phyloP scores from a whole-genome alignment of 495 filamentous ascomycete genomes.

The Bryoglossum gracile region DNA sequence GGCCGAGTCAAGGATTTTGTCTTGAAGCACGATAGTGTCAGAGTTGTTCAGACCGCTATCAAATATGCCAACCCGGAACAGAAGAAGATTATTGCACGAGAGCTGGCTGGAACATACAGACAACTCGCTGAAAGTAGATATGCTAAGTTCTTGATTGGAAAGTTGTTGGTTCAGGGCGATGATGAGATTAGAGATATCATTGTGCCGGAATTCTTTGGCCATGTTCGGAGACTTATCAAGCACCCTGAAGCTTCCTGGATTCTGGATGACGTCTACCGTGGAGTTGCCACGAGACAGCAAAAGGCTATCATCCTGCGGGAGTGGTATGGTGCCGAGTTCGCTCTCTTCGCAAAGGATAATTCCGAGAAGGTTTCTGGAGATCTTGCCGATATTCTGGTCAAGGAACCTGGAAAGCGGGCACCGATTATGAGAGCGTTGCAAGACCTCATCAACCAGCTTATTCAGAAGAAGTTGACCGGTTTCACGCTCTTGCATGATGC shows the following conservation, averaged over 20 bases:
- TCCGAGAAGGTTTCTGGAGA: slow-evolving; percentile 38
- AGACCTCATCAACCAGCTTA: slow-evolving; percentile 77
- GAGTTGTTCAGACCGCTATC: slow-evolving; percentile 90
- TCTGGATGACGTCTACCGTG: slow-evolving; percentile 89
- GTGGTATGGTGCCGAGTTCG: slow-evolving; percentile 95
- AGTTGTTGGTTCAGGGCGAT: slow-evolving; percentile 85
- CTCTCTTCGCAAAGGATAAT: slow-evolving; percentile 58
- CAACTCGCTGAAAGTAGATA: slow-evolving; percentile 88
- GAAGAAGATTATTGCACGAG: slow-evolving; percentile 75
- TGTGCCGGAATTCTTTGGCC: slow-evolving; percentile 88
- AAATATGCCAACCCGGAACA: slow-evolving; percentile 87
- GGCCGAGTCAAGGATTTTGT: slow-evolving; percentile 90
- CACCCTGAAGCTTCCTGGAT: slow-evolving; percentile 97
- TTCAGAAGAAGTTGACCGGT: slow-evolving; percentile 91
- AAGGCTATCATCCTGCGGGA: slow-evolving; percentile 78
- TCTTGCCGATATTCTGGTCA: slow-evolving; percentile 63
- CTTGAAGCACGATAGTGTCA: slow-evolving; percentile 94
- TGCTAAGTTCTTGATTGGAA: slow-evolving; percentile 92
- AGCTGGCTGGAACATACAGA: slow-evolving; percentile 79
- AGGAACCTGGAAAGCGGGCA: slow-evolving; percentile 73
- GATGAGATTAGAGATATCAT: slow-evolving; percentile 77
- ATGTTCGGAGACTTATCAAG: slow-evolving; percentile 84
- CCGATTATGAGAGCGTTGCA: slow-evolving; percentile 78
- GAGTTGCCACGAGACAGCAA: slow-evolving; percentile 74
- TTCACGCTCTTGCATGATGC: slow-evolving; percentile 97